Evolutionary conservation across 2,329 filamentous ascomycete genomes (phyloP).

Genomic region (Xylaria sp.): DNA sequence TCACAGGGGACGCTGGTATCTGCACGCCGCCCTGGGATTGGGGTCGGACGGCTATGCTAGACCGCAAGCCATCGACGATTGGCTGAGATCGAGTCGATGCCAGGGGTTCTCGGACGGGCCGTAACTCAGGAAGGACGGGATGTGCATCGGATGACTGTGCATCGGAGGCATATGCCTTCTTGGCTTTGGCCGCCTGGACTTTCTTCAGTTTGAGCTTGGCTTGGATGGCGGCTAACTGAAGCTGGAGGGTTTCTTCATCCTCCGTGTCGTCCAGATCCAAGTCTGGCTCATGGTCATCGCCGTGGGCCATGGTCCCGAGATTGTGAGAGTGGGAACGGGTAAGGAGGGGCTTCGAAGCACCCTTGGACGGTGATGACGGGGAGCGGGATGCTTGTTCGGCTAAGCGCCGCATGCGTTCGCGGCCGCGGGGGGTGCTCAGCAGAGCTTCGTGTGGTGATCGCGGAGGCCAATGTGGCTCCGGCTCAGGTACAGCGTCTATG

Average conservation of each 20-base stretch:
- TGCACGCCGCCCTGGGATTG: slow-evolving; percentile 48
- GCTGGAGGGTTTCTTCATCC: slow-evolving; percentile 76
- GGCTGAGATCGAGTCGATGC: slow-evolving; percentile 21
- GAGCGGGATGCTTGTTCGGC: slow-evolving; percentile 53
- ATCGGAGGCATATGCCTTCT: slow-evolving; percentile 23
- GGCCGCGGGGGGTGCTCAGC: slow-evolving; percentile 68
- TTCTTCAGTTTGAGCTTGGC: slow-evolving; percentile 83
- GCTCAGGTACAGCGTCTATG: slow-evolving; percentile 31
- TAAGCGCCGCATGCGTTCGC: slow-evolving; percentile 66
- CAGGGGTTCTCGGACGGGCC: slow-evolving; percentile 18
- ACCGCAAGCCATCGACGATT: slow-evolving; percentile 14
- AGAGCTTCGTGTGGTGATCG: slow-evolving; percentile 61
- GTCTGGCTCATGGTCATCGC: slow-evolving; percentile 31
- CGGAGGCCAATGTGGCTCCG: slow-evolving; percentile 59
- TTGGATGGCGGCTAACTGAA: slow-evolving; percentile 84
- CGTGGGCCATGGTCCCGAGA: slow-evolving; percentile 11
- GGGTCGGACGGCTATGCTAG: slow-evolving; percentile 21
- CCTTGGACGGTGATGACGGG: slow-evolving; percentile 61
- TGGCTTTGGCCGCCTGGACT: slow-evolving; percentile 61
- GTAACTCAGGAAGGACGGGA: slow-evolving; percentile 13
- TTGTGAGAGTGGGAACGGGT: slow-evolving; percentile 20
- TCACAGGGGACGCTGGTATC: slow-evolving; percentile 71
- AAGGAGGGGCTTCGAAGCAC: slow-evolving; percentile 33
- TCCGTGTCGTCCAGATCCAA: slow-evolving; percentile 45
- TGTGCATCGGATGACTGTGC: not conserved